phyloP scores from a whole-genome alignment of 1,284 basidiomycete species.

The Ustilago hordei region DNA sequence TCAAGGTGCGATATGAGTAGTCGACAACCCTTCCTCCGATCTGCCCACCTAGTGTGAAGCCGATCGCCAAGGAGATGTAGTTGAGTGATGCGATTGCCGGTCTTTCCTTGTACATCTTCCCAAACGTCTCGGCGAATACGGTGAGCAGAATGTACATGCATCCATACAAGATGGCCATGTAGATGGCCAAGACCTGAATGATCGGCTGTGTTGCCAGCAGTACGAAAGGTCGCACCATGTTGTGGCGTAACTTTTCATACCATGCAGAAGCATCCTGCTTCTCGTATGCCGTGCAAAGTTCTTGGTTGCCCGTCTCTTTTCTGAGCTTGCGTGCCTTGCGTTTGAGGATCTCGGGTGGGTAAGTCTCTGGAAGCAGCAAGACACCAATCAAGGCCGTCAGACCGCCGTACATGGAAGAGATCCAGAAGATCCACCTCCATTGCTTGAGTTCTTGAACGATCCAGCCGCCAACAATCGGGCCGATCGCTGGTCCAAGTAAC shows the following conservation, averaged over 20 bases:
- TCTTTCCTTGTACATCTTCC: slow-evolving; percentile 71
- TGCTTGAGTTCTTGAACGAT: slow-evolving; percentile 47
- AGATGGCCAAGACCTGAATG: slow-evolving; percentile 72
- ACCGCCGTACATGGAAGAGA: slow-evolving; percentile 50
- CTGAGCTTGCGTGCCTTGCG: slow-evolving; percentile 71
- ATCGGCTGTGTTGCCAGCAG: slow-evolving; percentile 73
- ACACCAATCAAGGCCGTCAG: slow-evolving; percentile 53
- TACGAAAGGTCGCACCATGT: slow-evolving; percentile 73
- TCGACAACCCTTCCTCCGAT: slow-evolving; percentile 76
- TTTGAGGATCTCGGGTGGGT: slow-evolving; percentile 66
- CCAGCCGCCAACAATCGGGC: slow-evolving; percentile 52
- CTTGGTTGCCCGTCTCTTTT: slow-evolving; percentile 69
- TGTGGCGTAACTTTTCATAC: slow-evolving; percentile 66
- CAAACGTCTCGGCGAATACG: slow-evolving; percentile 76
- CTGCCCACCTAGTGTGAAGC: slow-evolving; percentile 71
- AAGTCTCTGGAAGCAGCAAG: slow-evolving; percentile 66
- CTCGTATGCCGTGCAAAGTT: slow-evolving; percentile 58
- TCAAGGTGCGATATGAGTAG: slow-evolving; percentile 73
- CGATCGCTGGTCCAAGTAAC: slow-evolving; percentile 56
- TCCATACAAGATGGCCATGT: slow-evolving; percentile 71
- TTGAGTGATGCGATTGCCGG: slow-evolving; percentile 75
- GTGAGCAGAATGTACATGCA: slow-evolving; percentile 75
- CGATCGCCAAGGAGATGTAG: slow-evolving; percentile 75
- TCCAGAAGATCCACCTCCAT: slow-evolving; percentile 60
- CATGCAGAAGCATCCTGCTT: slow-evolving; percentile 45